Base-by-base conservation (phyloP, 2,329 filamentous ascomycete genomes). In the Chalaropsis ovoidea region DNA sequence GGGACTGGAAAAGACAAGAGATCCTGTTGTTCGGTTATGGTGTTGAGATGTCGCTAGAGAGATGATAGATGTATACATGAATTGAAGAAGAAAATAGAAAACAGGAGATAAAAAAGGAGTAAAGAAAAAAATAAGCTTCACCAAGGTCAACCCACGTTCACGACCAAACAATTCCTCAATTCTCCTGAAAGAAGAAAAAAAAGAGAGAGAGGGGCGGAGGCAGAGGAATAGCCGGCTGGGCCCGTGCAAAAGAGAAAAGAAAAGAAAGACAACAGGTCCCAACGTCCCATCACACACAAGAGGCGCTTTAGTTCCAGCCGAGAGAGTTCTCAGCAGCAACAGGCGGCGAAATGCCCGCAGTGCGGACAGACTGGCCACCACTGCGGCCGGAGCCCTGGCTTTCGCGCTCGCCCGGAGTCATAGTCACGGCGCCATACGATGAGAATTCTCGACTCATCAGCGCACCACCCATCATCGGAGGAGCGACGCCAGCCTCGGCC, bases 301-400 rank as follows among this genome's bases (percentile, higher is more conserved):
- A 31, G 3, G 31, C 64, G 47, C 69, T 71, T 71, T 31, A 96
- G 79, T 95, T 95, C 92, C 92, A 96, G 72, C 92, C 92, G 70
- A 96, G 83, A 63, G 90, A 95, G 81, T 96, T 96, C 79, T 95
- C 91, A 2, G 91, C 88, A 75, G 92, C 92, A 69, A 96, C 88
- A 2, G 92, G 92, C 42, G 90, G 89, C 68, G 89, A 95, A 74
- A 96, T 96, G 76, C 87, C 80, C 54, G 81, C 80, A 2, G 81
- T 83, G 61, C 82, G 79, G 24, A 76, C 81, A 47, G 81, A 83
- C 74, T 79, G 78, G 70, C 77, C 77, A 74, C 78, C 80, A 70
- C 77, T 75, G 63, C 78, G 78, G 68, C 87, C 88, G 73, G 88
- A 92, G 70, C 81, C 83, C 65, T 87, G 84, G 71, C 83, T 86